Percentiles rank a stretch among this genome's conserved stretches.
These are phyloP conservation scores for Trichoderma sp. DNA, from an alignment of 2,329 filamentous ascomycete genomes.

Conservation along the genomic window DNA sequence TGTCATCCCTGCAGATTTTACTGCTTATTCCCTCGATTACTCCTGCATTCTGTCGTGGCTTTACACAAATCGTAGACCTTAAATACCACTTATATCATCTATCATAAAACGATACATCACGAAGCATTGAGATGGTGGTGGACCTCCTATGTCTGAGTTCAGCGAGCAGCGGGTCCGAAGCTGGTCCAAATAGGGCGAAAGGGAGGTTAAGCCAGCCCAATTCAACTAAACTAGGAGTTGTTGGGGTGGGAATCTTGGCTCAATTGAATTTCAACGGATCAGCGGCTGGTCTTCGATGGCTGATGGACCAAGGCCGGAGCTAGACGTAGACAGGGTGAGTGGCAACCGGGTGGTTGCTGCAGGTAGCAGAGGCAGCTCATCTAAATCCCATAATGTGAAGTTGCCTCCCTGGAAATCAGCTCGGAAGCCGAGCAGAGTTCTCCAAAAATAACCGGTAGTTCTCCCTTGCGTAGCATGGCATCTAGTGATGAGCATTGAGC, in stretches of 20 bases:
- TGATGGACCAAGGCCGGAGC: not conserved
- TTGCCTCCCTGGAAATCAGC: not conserved
- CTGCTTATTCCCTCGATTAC: not conserved
- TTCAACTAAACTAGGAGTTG: not conserved
- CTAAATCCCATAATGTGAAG: not conserved
- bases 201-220: not conserved
- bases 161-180: not conserved
- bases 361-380: not conserved
- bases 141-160: not conserved
- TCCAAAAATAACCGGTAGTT: not conserved
- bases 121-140: not conserved
- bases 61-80: not conserved
- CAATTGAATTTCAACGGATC: constrained; percentile 6
- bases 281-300: not conserved
- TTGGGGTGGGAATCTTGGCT: not conserved
- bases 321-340: not conserved
- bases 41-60: not conserved
- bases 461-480: not conserved
- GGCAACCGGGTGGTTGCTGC: not conserved
- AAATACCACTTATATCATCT: not conserved
- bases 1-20: not conserved
- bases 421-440: not conserved
- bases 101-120: not conserved
- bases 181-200: not conserved
- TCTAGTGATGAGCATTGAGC: not conserved